phyloP scores from a whole-genome alignment of 208 protist genomes.

The Trichomonas vaginalis region DNA sequence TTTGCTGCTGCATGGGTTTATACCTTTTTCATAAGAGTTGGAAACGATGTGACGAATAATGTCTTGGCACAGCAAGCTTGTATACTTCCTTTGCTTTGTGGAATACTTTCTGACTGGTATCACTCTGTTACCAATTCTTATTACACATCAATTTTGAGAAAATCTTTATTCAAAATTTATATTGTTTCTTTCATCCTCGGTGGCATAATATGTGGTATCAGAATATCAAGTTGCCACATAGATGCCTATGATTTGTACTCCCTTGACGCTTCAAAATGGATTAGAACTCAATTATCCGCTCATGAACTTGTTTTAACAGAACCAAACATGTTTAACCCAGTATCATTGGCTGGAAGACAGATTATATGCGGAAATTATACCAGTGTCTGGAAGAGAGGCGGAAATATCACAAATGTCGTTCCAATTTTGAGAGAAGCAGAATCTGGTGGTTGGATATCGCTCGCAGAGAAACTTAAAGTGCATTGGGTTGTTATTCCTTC shows the following conservation, averaged over 20 bases:
- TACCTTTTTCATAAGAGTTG: not conserved
- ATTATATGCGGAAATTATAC: not conserved
- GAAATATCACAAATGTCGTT: not conserved
- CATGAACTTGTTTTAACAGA: not conserved
- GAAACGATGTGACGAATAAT: not conserved
- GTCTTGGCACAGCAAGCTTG: not conserved
- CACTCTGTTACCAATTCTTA: not conserved
- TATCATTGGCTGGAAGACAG: not conserved
- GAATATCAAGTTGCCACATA: not conserved
- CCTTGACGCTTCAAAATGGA: not conserved
- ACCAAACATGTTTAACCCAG: not conserved
- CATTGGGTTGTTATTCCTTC: not conserved
- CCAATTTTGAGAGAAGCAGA: not conserved
- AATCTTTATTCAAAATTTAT: not conserved
- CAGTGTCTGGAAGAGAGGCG: not conserved
- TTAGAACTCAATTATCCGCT: not conserved
- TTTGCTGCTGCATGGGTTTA: not conserved
- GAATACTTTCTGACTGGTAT: not conserved
- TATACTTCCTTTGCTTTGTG: not conserved
- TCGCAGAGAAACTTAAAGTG: not conserved
- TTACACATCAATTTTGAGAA: not conserved
- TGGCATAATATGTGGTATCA: not conserved
- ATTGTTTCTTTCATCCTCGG: not conserved
- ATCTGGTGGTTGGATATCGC: not conserved
- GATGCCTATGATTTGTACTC: not conserved